These are phyloP conservation scores for Suillus ampliporus DNA, from an alignment of 768 basidiomycete genomes.

Conservation along the genomic window DNA sequence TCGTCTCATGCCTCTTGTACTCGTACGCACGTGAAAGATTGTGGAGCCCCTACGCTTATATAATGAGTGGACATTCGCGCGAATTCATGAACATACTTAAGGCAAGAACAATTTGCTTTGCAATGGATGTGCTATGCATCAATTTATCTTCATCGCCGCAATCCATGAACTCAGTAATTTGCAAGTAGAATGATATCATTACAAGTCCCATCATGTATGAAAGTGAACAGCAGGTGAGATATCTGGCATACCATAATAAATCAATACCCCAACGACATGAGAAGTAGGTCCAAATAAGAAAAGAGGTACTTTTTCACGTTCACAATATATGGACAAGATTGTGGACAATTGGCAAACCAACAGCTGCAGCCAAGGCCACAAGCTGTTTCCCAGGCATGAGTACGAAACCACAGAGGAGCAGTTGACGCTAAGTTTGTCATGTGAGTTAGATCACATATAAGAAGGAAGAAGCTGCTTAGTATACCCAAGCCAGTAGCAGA, in stretches of 20 bases:
- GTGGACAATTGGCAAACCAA: constrained; percentile 13
- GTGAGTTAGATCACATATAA: neutral
- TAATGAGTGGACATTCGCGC: neutral
- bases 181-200: neutral
- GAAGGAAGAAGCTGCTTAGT: constrained; percentile 7
- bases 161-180: constrained; percentile 12
- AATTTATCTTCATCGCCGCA: neutral
- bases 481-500: neutral
- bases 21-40: too few relatives aligned
- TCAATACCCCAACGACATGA: neutral
- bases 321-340: neutral
- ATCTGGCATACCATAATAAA: neutral
- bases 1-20: too few relatives aligned
- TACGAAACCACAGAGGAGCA: constrained; percentile 18
- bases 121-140: neutral
- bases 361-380: constrained; percentile 13
- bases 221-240: neutral
- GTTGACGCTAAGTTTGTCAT: neutral
- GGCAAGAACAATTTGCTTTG: neutral
- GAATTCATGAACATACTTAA: too few relatives aligned
- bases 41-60: too few relatives aligned
- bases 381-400: constrained; percentile 1
- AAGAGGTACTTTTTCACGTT: neutral
- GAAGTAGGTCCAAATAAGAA: neutral
- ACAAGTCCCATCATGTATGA: neutral